Percentiles rank a stretch among this genome's conserved stretches.
Evolutionary conservation across 1,284 basidiomycete genomes (phyloP).

Genomic region (Gastroboletus turbinatus): DNA sequence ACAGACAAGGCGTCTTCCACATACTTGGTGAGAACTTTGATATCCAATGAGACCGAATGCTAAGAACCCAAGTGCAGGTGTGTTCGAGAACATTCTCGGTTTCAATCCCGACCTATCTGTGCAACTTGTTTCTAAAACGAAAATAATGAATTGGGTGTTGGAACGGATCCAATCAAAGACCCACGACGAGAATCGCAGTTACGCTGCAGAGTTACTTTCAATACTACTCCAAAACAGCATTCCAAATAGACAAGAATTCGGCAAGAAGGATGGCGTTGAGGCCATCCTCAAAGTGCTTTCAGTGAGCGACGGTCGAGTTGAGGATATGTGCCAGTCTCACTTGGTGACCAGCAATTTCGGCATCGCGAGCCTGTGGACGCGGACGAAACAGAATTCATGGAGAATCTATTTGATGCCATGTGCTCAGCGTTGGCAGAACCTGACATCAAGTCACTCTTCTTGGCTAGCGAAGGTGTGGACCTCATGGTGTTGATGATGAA

Average conservation of each 20-base stretch:
- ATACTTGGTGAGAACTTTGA: slow-evolving; percentile 60
- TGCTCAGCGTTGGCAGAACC: slow-evolving; percentile 81
- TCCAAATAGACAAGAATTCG: slow-evolving; percentile 63
- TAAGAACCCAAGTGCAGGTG: slow-evolving; percentile 51
- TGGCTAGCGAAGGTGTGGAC: slow-evolving; percentile 92
- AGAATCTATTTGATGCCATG: slow-evolving; percentile 89
- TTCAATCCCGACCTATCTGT: slow-evolving; percentile 78
- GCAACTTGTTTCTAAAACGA: slow-evolving; percentile 71
- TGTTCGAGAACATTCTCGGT: slow-evolving; percentile 91
- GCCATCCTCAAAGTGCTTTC: slow-evolving; percentile 75
- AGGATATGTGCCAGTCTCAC: slow-evolving; percentile 16
- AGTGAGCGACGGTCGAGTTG: slow-evolving; percentile 47
- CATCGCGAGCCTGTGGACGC: slow-evolving; percentile 78
- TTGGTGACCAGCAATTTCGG: slow-evolving; percentile 71
- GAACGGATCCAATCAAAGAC: slow-evolving; percentile 70
- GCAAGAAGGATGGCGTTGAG: slow-evolving; percentile 79
- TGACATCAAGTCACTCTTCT: slow-evolving; percentile 77
- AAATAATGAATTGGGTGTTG: slow-evolving; percentile 79
- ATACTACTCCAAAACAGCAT: slow-evolving; percentile 81
- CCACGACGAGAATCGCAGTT: slow-evolving; percentile 85
- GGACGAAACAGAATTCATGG: slow-evolving; percentile 97
- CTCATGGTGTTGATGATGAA: slow-evolving; percentile 97
- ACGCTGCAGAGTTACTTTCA: slow-evolving; percentile 85
- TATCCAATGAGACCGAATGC: neutral
- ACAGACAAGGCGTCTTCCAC: slow-evolving; percentile 88